These are phyloP conservation scores for Candida chilensis DNA, from an alignment of 805 yeast genomes.

Conservation along the genomic window DNA sequence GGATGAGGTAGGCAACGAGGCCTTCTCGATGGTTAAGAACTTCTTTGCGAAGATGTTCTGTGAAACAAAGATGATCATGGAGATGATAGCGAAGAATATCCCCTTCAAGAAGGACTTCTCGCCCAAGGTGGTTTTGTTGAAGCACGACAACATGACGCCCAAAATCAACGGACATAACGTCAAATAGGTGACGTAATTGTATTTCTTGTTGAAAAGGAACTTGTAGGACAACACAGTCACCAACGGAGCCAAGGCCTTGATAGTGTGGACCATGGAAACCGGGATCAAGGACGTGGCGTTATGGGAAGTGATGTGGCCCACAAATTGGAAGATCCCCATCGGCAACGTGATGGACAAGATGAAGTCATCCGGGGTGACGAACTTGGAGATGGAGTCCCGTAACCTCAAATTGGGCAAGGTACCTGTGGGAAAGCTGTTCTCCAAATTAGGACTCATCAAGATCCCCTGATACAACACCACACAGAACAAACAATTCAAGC, in stretches of 20 bases:
- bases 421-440: constrained; percentile 31
- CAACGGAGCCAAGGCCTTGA: constrained; percentile 86
- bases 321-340: constrained; percentile 89
- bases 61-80: constrained; percentile 63
- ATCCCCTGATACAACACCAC: constrained; percentile 28
- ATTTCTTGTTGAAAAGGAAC: constrained; percentile 45
- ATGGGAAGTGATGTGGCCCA: constrained; percentile 87
- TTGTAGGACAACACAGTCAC: constrained; percentile 79
- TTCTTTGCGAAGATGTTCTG: constrained; percentile 79
- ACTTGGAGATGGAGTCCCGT: constrained; percentile 17
- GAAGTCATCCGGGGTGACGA: constrained; percentile 44
- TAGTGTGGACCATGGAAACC: constrained; percentile 90
- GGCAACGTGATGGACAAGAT: constrained; percentile 70
- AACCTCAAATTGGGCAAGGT: constrained; percentile 29
- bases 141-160: constrained; percentile 82
- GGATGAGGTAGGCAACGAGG: too few relatives aligned
- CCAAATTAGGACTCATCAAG: constrained; percentile 14
- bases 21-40: constrained; percentile 45
- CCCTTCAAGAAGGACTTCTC: constrained; percentile 23
- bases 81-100: constrained; percentile 38
- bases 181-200: constrained; percentile 58
- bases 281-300: constrained; percentile 89
- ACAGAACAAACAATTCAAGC: constrained; percentile 60
- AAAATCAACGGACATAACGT: constrained; percentile 70
- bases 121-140: constrained; percentile 20